A percentile compares a stretch with the other conserved stretches of the same genome.
These are phyloP conservation scores for Rhazya stricta DNA, from an alignment of 257 asterid genomes.

Conservation along the genomic window DNA sequence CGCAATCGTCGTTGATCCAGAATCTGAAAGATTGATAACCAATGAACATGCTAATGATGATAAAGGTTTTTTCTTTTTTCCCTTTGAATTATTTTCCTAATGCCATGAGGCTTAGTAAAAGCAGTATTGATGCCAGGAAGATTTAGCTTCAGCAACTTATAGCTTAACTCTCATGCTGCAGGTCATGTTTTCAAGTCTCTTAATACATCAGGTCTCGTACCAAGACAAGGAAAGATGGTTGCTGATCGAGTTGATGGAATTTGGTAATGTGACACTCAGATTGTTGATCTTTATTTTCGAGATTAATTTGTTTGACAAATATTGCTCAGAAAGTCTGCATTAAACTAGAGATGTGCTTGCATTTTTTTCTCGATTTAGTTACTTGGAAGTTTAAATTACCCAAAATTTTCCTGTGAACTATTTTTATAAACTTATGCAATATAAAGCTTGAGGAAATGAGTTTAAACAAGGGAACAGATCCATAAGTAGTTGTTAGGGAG, in stretches of 20 bases:
- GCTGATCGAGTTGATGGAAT: slow-evolving; percentile 91
- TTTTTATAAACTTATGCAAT: neutral
- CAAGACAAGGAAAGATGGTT: slow-evolving; percentile 80
- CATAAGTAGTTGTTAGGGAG: neutral
- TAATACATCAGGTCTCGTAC: slow-evolving; percentile 73
- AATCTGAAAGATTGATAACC: slow-evolving; percentile 57
- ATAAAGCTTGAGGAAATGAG: neutral
- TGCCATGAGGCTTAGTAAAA: neutral
- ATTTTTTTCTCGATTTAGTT: neutral
- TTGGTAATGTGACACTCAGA: slow-evolving; percentile 47
- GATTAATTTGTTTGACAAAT: neutral
- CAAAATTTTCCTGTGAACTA: neutral
- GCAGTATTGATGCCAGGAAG: neutral
- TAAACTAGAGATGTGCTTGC: neutral
- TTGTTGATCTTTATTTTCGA: neutral
- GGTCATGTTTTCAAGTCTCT: slow-evolving; percentile 87
- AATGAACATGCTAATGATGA: slow-evolving; percentile 63
- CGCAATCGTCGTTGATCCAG: slow-evolving; percentile 76
- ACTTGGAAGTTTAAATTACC: neutral
- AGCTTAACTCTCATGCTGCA: slow-evolving; percentile 28
- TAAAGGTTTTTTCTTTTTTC: slow-evolving; percentile 49
- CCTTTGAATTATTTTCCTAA: neutral
- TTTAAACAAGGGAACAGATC: neutral
- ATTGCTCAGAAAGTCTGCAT: neutral
- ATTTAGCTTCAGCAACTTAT: slow-evolving; percentile 8